Evolutionary conservation across 257 asterid genomes (phyloP).

Genomic region (Scutellaria minor): DNA sequence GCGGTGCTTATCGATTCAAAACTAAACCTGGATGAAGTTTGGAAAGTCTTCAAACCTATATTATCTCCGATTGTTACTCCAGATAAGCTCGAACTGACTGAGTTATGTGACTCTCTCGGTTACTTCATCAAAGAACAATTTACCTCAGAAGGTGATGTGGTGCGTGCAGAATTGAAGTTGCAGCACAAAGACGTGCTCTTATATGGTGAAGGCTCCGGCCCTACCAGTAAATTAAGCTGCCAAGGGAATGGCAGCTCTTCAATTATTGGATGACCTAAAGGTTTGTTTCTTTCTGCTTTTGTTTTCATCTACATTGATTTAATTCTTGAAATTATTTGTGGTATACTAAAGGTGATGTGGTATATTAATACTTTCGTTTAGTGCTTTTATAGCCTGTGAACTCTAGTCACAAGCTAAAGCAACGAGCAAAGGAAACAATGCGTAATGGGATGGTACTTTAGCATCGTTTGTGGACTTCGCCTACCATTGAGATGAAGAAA

Average conservation of each 20-base stretch:
- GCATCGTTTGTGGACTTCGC: too few species aligned
- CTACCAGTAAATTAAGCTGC: conserved; percentile 68
- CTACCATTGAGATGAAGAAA: conserved; percentile 63
- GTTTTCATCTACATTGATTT: background rate
- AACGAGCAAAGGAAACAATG: too few species aligned
- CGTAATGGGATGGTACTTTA: too few species aligned
- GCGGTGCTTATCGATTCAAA: conserved; percentile 86
- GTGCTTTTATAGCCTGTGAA: too few species aligned
- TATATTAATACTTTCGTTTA: too few species aligned
- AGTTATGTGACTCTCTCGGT: conserved; percentile 85
- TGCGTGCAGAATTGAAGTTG: conserved; percentile 61
- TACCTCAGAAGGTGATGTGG: conserved; percentile 47
- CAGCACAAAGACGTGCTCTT: conserved; percentile 72
- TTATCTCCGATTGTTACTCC: conserved; percentile 94
- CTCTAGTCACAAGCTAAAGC: too few species aligned
- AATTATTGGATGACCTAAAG: conserved; percentile 73
- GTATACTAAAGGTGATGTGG: too few species aligned
- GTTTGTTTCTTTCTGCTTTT: conserved; percentile 53
- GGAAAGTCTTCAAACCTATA: conserved; percentile 77
- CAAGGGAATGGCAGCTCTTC: conserved; percentile 81
- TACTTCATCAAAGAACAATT: conserved; percentile 59
- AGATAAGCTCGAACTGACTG: conserved; percentile 79
- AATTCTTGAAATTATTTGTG: too few species aligned
- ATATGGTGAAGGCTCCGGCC: conserved; percentile 64
- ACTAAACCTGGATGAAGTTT: conserved; percentile 69